Base-by-base conservation (phyloP, 306 rosid genomes). In the Quercus mongolica region DNA sequence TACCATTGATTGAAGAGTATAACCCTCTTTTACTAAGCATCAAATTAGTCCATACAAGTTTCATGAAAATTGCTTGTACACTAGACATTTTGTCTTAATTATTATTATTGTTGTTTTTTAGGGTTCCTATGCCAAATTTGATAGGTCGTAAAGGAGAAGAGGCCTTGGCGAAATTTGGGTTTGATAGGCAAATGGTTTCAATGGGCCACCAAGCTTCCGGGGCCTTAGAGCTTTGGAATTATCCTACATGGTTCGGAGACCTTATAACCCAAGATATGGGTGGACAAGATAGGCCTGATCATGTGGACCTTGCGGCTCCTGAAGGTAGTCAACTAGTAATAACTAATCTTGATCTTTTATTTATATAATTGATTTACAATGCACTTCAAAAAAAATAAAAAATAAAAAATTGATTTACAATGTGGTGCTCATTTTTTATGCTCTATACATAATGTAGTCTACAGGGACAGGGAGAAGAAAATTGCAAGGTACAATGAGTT, bases 201-300 rank as follows among this genome's bases (percentile, higher is more conserved):
- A 90, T 90, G 94, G 94, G 94, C 35, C 92, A 90, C 80, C 92
- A 90, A 86, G 84, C 94, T 51, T 86, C 84, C 76, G 94, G 88
- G 1, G 86, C 90, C 6, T 58, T 90, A 0, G 90, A 88, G 81
- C 92, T 85, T 57, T 83, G 86, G 88, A 90, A 88, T 69, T 88
- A 88, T 19, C 94, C 94, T 21, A 0, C 51, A 23, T 90, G 44
- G 63, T 26, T 86, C 0, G 86, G 94, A 46, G 83, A 90, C 14
- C 51, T 90, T 0, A 58, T 86, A 4, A 41, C 90, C 28, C 94
- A 88, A 0, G 85, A 90, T 3, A 0, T 69, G 5, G 83, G 83
- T 65, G 94, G 92, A 35, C 78, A 80, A 11, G 92, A 90, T 73
- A 90, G 92, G 63, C 54, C 75, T 26, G 79, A 90, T 74, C 89